Evolutionary conservation across 495 filamentous ascomycete species (phyloP), one percentile per base, ranked within the genome.

Genomic region (Daldinia concentrica): DNA sequence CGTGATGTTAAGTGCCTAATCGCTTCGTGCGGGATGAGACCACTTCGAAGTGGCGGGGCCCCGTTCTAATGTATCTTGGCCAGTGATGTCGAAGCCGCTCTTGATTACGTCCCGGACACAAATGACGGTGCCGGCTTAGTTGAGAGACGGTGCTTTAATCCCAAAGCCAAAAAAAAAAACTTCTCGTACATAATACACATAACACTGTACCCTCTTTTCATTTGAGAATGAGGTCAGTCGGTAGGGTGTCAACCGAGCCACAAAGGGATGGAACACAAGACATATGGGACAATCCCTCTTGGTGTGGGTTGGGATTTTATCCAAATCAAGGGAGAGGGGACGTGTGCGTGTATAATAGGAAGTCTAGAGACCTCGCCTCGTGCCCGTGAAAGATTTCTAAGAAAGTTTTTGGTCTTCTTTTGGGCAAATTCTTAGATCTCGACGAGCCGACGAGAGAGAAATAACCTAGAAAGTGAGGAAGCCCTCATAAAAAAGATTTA

Each of bases 291-390:
- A 43, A 41, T 27, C 39, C 30, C 58, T 59, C 51, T 57, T 59
- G 51, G 11, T 32, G 45, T 68, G 70, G 58, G n/a, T 45, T 36
- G 66, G 66, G 29, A 26, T 66, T 43, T 54, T 43, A 34, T 62
- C 50, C 48, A 48, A 56, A 50, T n/a, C 45, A 27, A 43, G 22
- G 57, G 29, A 51, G 37, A 50, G 37, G 54, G 55, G 51, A 64
- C 58, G 71, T 69, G 71, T 62, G 56, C 39, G 64, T 72, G 64
- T 69, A 69, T 73, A 73, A 73, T 73, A 73, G 66, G 71, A 66
- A 69, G 71, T 73, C 41, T 58, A 66, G 54, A 66, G 66, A 61
- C 66, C 51, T 19, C 52, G 45, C 63, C 50, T 62, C 62, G 43
- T 69, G 34, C 36, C 45, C 58, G 48, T 32, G 50, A 66, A 58